phyloP scores from a whole-genome alignment of 2,329 filamentous ascomycete species.

The Aspergillus piperis region DNA sequence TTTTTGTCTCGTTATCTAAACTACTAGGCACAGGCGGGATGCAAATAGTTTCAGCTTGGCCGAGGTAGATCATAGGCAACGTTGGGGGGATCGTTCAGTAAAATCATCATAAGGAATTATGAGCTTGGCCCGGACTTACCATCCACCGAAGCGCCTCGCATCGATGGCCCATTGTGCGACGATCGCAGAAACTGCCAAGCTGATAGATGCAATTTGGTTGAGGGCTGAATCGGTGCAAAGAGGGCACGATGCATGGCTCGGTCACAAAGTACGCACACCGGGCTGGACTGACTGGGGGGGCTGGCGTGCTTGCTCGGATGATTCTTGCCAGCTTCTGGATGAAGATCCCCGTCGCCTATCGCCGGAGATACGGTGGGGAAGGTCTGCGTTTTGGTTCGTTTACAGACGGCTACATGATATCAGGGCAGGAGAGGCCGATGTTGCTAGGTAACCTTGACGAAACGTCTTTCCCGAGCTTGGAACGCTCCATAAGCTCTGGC shows the following conservation, averaged over 20 bases:
- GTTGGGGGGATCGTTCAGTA: not conserved
- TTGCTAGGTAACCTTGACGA: not conserved
- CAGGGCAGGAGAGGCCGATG: not conserved
- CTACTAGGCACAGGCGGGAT: not conserved
- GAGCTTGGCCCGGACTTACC: not conserved
- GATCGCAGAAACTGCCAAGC: not conserved
- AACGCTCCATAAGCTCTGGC: not conserved
- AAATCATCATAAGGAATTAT: not conserved
- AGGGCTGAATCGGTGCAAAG: not conserved
- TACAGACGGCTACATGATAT: constrained; percentile 1
- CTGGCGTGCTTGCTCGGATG: not conserved
- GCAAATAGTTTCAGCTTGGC: not conserved
- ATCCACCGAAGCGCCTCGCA: not conserved
- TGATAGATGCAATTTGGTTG: not conserved
- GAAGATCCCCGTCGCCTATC: constrained; percentile 3
- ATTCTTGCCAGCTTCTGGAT: constrained; percentile 2
- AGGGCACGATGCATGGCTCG: constrained; percentile 1
- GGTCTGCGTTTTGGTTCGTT: not conserved
- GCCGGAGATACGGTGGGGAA: constrained; percentile 1
- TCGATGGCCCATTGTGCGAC: not conserved
- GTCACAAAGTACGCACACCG: not conserved
- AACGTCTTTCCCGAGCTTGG: not conserved
- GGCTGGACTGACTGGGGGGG: too few relatives aligned
- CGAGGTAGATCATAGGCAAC: not conserved
- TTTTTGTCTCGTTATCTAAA: too few relatives aligned